Base-by-base conservation (phyloP, 129 eudicot species). In the Escallonia herrerae region DNA sequence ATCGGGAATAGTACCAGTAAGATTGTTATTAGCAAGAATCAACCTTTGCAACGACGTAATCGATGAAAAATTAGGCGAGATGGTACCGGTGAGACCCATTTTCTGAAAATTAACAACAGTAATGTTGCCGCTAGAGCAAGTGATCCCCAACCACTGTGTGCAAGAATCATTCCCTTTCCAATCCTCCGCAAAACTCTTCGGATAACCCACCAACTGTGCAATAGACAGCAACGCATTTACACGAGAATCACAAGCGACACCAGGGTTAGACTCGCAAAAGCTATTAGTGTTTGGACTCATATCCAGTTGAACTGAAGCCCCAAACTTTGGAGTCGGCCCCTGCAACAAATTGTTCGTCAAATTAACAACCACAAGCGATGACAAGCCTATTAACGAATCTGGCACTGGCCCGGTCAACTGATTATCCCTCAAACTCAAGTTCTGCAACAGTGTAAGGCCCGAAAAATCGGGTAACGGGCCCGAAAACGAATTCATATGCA, bases 151-250 rank as follows among this genome's bases (percentile, higher is more conserved):
- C 98, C 98, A 91, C 0, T 55, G 37, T 2, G 13, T 44, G 67
- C 98, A 85, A 4, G 96, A 91, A 75, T 85, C 72, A 73, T 91
- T 91, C 39, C 85, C 96, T 67, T 83, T 88, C 98, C 98, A 91
- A 69, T 75, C 72, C 64, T 75, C 78, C 0, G 96, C 96, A 65
- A 91, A 83, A 40, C 10, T 11, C 38, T 11, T 62, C 1, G 98
- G 98, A 43, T 88, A 91, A 48, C 81, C 96, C 47, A 85, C 43
- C 5, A 83, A 71, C 64, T 72, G 48, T 0, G 76, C 89, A 54
- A 85, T 71, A 22, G 55, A 52, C 64, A 91, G 85, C 86, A 91
- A 59, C 3, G 4, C 53, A 81, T 71, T 63, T 14, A 91, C 98
- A 3, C 77, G 89, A 0, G 76, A 42, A 73, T 82, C 87, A 64